Evolutionary conservation across 805 yeast species (phyloP), one percentile per base, ranked within the genome.

Genomic region (Sugiyamaella lignohabitans): DNA sequence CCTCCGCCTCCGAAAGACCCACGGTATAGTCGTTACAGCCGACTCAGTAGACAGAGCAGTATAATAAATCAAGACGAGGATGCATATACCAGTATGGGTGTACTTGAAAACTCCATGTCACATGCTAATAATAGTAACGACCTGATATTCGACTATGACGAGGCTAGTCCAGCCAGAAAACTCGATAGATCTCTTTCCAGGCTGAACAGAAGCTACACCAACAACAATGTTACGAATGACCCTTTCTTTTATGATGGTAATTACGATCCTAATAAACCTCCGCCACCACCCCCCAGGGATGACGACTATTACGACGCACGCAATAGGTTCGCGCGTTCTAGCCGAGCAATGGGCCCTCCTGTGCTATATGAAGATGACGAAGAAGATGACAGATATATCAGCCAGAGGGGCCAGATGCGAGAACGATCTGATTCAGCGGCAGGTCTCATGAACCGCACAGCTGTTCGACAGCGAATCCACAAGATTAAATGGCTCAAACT

Each of bases 401-500:
- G 32, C 8, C 8, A 27, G 8, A 27, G 32, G 14, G 32, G 11
- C 14, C 14, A n/a, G n/a, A n/a, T 27, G 32, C 32, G 14, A 8
- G 14, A 27, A 8, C 32, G 32, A 8, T 27, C 32, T 8, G 21
- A 35, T 35, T 17, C 38, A 35, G 6, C 38, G 6, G 20, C 38
- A 16, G 20, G 38, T 5, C 38, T 35, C 11, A 35, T 35, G 38
- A 14, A 10, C 11, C 5, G 38, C 5, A 35, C 17, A 14, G 11
- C 18, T 35, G 38, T 35, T 14, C 5, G 11, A 16, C 17, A 17
- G 10, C 5, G 24, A 22, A 19, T 40, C 2, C 19, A 40, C 3
- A 37, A 38, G 29, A 23, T 44, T 39, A 49, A 51, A 10, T 58
- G 59, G 62, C 42, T 22, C 20, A 55, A 49, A 18, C 30, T 52